These are phyloP conservation scores for Pyricularia grisea DNA, from an alignment of 2,329 filamentous ascomycete species.

Conservation along the genomic window DNA sequence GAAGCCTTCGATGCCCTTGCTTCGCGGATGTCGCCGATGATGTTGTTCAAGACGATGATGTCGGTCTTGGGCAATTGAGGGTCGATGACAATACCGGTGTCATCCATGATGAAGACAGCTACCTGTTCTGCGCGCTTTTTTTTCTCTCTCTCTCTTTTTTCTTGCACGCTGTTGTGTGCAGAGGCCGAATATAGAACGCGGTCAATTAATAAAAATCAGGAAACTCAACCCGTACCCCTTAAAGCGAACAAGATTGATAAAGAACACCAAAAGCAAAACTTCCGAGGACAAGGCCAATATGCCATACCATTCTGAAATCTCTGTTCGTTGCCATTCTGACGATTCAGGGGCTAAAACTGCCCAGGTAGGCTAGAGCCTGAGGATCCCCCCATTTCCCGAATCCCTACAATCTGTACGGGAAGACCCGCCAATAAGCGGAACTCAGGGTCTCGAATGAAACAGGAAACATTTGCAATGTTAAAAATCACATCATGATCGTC, in stretches of 20 bases:
- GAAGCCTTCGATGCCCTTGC: constrained; percentile 8
- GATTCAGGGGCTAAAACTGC: neutral
- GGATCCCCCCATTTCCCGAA: too few relatives aligned
- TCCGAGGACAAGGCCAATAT: neutral
- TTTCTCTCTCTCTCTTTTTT: too few relatives aligned
- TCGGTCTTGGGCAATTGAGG: constrained; percentile 31
- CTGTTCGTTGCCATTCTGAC: neutral
- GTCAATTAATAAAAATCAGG: neutral
- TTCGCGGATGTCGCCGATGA: constrained; percentile 26
- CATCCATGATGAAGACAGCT: constrained; percentile 5
- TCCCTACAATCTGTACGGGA: neutral
- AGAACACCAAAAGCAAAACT: neutral
- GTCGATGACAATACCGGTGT: constrained; percentile 26
- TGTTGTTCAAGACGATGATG: constrained; percentile 26
- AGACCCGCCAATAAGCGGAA: neutral
- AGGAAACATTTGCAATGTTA: neutral
- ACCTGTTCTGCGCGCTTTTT: too few relatives aligned
- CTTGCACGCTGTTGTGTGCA: neutral
- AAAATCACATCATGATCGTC: neutral
- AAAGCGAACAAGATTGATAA: neutral
- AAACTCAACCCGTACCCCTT: neutral
- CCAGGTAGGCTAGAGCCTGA: neutral
- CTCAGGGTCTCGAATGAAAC: neutral
- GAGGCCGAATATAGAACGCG: neutral
- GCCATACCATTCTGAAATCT: neutral